Conservation (phyloP, 345 rosid genomes). For the Orychophragmus violaceus region DNA sequence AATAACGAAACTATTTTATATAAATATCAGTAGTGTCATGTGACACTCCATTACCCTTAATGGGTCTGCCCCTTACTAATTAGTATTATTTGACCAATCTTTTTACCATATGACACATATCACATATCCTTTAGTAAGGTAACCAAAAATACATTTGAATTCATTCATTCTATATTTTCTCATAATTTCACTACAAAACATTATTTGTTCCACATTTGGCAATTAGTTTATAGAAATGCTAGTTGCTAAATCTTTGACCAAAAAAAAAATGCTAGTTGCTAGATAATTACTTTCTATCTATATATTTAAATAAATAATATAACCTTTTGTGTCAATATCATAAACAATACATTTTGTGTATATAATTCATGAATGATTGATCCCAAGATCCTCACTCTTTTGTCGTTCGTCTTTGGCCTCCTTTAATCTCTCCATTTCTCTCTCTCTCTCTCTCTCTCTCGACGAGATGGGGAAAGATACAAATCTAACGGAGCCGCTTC, state of each 20-base stretch:
- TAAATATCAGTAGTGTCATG: too few species aligned
- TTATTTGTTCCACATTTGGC: not conserved
- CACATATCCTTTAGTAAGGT: not conserved
- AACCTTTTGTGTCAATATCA: not conserved
- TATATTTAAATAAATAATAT: not conserved
- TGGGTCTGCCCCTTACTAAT: too few species aligned
- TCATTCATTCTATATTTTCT: not conserved
- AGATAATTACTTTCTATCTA: not conserved
- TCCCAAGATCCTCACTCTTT: constrained; percentile 16
- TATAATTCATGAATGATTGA: constrained; percentile 2
- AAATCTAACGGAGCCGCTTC: constrained; percentile 32
- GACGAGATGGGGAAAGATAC: constrained; percentile 30
- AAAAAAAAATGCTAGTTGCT: not conserved
- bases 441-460: not conserved
- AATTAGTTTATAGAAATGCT: not conserved
- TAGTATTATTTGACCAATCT: not conserved
- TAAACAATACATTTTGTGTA: not conserved
- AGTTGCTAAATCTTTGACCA: not conserved
- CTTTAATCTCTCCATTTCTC: constrained; percentile 6
- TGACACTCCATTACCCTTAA: too few species aligned
- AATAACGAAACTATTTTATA: too few species aligned
- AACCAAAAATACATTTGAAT: not conserved
- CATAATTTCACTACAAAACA: not conserved
- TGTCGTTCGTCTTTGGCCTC: not conserved
- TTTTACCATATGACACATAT: not conserved